Percentiles rank a stretch among this genome's conserved stretches.
Evolutionary conservation across 2,329 filamentous ascomycete species (phyloP).

Genomic region (Hymenoscyphus occultus): DNA sequence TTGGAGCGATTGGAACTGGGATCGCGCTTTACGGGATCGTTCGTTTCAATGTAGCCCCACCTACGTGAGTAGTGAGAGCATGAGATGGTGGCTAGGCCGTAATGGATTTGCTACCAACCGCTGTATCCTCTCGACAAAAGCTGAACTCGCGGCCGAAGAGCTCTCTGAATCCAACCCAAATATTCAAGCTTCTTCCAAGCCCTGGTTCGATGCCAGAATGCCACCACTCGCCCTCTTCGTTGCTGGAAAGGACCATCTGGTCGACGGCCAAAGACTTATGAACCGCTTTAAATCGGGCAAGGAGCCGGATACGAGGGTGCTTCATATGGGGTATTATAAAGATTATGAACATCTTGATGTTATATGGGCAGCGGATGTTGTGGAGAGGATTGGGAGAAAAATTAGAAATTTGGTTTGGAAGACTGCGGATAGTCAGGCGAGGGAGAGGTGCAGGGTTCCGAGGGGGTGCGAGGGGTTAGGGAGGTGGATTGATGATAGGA

Average conservation of each 20-base stretch:
- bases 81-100: constrained; percentile 92
- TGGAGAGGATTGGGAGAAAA: constrained; percentile 79
- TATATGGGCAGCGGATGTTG: constrained; percentile 87
- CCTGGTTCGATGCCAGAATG: constrained; percentile 78
- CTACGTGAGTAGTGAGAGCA: constrained; percentile 83
- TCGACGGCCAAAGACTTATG: constrained; percentile 75
- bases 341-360: constrained; percentile 94
- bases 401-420: constrained; percentile 81
- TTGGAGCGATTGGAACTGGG: constrained; percentile 85
- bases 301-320: constrained; percentile 77
- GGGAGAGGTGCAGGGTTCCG: constrained; percentile 30
- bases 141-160: constrained; percentile 63
- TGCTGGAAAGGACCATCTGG: constrained; percentile 76
- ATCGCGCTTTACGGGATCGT: constrained; percentile 70
- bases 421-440: constrained; percentile 48
- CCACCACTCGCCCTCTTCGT: constrained; percentile 90
- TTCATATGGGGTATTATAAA: constrained; percentile 78
- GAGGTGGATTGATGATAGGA: constrained; percentile 1
- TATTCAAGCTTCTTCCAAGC: constrained; percentile 43
- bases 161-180: constrained; percentile 32
- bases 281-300: constrained; percentile 70
- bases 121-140: constrained; percentile 79
- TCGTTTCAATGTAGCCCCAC: constrained; percentile 93
- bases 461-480: constrained; percentile 32
- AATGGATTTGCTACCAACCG: constrained; percentile 83